These are phyloP conservation scores for Salvia rosmarinus DNA, from an alignment of 257 asterid genomes.

Conservation along the genomic window DNA sequence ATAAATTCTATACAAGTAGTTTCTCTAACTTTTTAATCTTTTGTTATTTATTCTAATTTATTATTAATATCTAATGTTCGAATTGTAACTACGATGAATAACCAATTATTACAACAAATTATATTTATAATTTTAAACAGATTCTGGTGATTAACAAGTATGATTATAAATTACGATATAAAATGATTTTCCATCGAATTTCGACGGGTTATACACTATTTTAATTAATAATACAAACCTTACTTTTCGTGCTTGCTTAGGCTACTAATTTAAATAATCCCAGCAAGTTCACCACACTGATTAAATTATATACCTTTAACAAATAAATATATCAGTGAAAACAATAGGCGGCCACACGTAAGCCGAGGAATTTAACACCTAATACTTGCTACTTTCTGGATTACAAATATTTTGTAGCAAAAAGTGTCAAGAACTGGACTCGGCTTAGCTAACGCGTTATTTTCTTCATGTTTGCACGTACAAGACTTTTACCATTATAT, in stretches of 20 bases:
- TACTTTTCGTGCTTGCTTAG: conserved; percentile 22
- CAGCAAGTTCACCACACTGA: not conserved
- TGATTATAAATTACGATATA: too few relatives aligned
- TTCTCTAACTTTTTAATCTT: too few relatives aligned
- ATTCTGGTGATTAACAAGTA: too few relatives aligned
- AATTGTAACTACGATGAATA: too few relatives aligned
- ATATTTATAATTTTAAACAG: too few relatives aligned
- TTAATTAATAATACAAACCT: not conserved
- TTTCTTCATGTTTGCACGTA: conserved; percentile 35
- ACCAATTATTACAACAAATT: too few relatives aligned
- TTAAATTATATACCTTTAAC: conserved; percentile 9
- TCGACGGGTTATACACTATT: too few relatives aligned
- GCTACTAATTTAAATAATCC: conserved; percentile 6
- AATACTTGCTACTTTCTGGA: conserved; percentile 8
- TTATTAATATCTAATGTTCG: too few relatives aligned
- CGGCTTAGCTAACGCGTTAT: conserved; percentile 31
- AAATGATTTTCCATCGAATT: too few relatives aligned
- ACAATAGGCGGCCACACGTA: conserved; percentile 37
- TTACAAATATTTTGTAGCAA: not conserved
- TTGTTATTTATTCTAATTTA: too few relatives aligned
- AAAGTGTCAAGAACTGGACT: not conserved
- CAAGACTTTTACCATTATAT: conserved; percentile 21
- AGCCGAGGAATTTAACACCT: conserved; percentile 8
- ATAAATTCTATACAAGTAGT: too few relatives aligned
- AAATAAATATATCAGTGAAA: not conserved